These are phyloP conservation scores for Thalia dealbata DNA, from an alignment of 176 grass and related monocot genomes.

Conservation along the genomic window DNA sequence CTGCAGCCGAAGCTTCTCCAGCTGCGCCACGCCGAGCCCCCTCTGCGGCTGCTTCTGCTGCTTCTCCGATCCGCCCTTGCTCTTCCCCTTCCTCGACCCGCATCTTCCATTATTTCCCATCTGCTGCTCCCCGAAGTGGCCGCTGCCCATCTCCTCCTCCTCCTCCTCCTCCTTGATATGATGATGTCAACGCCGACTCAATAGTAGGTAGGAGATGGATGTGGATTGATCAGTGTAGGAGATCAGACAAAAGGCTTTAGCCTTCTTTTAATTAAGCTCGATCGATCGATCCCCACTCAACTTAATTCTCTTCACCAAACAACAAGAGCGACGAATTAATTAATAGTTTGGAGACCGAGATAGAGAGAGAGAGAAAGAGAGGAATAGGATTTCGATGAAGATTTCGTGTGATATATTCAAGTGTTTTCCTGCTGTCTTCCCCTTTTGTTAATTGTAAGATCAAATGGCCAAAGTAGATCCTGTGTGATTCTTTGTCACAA, in stretches of 20 bases:
- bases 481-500: background rate
- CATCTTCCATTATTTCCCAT: slow-evolving; percentile 3
- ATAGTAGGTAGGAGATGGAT: background rate
- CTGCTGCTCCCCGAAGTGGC: background rate
- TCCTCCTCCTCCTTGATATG: background rate
- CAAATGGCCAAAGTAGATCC: background rate
- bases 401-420: background rate
- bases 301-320: too few relatives aligned
- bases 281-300: too few relatives aligned
- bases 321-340: too few relatives aligned
- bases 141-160: slow-evolving; percentile 3
- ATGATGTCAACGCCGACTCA: background rate
- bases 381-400: background rate
- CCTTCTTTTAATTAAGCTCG: background rate
- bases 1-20: slow-evolving; percentile 14
- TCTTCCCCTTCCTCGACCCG: slow-evolving; percentile 6
- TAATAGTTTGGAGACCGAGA: too few relatives aligned
- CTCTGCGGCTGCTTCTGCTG: slow-evolving; percentile 13
- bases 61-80: background rate
- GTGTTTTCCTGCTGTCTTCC: background rate
- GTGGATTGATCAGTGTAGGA: too few relatives aligned
- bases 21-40: slow-evolving; percentile 6
- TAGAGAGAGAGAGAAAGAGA: too few relatives aligned
- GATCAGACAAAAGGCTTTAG: too few relatives aligned
- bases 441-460: background rate